Evolutionary conservation across 1,284 basidiomycete species (phyloP).

Genomic region (Athelia psychrophila): DNA sequence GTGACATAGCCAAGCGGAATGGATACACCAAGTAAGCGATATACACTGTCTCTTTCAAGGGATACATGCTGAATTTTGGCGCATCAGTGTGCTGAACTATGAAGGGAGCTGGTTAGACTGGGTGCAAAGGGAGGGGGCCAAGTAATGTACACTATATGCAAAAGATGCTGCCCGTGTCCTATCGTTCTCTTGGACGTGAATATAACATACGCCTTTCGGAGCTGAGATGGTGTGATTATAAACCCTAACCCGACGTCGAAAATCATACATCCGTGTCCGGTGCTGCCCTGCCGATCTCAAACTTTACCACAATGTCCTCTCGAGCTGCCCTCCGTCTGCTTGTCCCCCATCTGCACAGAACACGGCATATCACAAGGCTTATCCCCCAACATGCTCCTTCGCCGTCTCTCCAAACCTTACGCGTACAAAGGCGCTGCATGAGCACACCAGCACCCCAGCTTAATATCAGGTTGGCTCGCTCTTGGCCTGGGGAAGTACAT

Average conservation of each 20-base stretch:
- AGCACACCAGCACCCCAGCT: slow-evolving; percentile 47
- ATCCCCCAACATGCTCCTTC: slow-evolving; percentile 8
- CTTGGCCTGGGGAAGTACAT: neutral
- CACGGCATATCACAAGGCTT: neutral
- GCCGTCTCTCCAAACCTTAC: neutral
- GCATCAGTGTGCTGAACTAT: slow-evolving; percentile 76
- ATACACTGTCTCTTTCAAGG: neutral
- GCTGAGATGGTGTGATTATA: neutral
- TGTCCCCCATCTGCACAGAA: neutral
- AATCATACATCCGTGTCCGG: neutral
- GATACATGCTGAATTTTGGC: slow-evolving; percentile 1
- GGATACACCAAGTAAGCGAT: slow-evolving; percentile 78
- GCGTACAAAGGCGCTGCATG: slow-evolving; percentile 28
- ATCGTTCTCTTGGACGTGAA: too few relatives aligned
- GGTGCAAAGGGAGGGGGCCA: slow-evolving; percentile 61
- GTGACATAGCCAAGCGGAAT: slow-evolving; percentile 81
- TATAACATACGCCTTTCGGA: neutral
- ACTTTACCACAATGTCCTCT: neutral
- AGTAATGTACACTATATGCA: slow-evolving; percentile 8
- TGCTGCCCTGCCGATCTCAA: neutral
- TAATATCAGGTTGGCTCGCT: slow-evolving; percentile 39
- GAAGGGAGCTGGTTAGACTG: slow-evolving; percentile 93
- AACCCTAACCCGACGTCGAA: slow-evolving; percentile 1
- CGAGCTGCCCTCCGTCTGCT: neutral
- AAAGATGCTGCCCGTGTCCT: too few relatives aligned